Percentiles rank a stretch among this genome's conserved stretches.
Evolutionary conservation across 169 alveolate genomes (phyloP).

Genomic region (Amoebophrya sp.): DNA sequence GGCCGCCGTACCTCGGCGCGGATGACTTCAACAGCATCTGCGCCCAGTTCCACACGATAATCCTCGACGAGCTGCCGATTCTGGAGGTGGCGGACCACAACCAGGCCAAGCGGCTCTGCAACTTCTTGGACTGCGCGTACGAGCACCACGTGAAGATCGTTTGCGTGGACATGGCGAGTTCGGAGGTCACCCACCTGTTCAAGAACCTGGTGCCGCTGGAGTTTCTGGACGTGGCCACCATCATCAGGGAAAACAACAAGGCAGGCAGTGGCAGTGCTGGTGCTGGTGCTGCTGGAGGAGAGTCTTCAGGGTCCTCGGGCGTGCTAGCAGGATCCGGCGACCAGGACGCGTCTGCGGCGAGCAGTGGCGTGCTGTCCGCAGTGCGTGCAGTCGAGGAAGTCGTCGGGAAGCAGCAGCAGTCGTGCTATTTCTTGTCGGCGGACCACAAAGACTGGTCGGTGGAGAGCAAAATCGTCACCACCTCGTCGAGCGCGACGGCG

Average conservation of each 20-base stretch:
- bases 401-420: neutral
- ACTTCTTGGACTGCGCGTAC: neutral
- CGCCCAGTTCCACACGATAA: neutral
- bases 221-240: neutral
- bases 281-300: too few species aligned
- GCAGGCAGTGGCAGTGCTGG: too few species aligned
- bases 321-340: neutral
- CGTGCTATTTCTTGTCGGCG: neutral
- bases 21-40: neutral
- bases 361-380: neutral
- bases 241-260: neutral
- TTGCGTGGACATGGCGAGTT: neutral
- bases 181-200: neutral
- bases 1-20: neutral
- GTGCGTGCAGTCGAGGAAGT: neutral
- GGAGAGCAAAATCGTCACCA: neutral
- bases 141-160: neutral
- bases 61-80: neutral
- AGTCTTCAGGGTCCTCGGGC: too few species aligned
- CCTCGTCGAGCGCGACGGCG: too few species aligned
- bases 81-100: neutral
- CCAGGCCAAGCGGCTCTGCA: neutral
- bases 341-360: neutral
- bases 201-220: neutral
- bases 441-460: neutral